Evolutionary conservation across 805 yeast species (phyloP).

Genomic region (Metschnikowia shivogae): DNA sequence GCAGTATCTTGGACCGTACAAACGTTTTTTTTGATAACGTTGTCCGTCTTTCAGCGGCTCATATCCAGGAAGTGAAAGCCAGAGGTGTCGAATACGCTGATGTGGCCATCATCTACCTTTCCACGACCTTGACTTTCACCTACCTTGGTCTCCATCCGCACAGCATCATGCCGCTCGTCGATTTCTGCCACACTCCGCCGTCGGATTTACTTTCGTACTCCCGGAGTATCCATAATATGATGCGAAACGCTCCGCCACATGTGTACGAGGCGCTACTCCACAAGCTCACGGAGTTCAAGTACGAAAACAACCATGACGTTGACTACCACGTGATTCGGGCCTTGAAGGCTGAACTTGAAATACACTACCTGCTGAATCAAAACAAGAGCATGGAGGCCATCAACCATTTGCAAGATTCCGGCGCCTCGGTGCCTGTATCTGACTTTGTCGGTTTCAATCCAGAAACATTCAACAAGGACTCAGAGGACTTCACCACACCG

Average conservation of each 20-base stretch:
- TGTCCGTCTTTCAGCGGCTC: slow-evolving; percentile 7
- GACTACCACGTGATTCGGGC: not conserved
- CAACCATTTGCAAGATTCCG: slow-evolving; percentile 2
- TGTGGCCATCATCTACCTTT: slow-evolving; percentile 8
- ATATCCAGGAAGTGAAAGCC: slow-evolving; percentile 2
- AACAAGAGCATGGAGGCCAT: slow-evolving; percentile 3
- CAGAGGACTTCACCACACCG: too few relatives aligned
- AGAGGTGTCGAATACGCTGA: slow-evolving; percentile 4
- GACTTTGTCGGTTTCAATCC: not conserved
- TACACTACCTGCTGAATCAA: not conserved
- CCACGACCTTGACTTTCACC: slow-evolving; percentile 24
- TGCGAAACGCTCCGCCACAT: slow-evolving; percentile 1
- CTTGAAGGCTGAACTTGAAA: not conserved
- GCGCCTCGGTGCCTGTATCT: slow-evolving; percentile 2
- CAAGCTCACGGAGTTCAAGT: slow-evolving; percentile 6
- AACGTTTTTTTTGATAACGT: slow-evolving; percentile 22
- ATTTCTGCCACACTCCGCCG: slow-evolving; percentile 16
- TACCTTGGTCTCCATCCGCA: slow-evolving; percentile 32
- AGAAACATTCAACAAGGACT: not conserved
- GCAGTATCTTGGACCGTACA: slow-evolving; percentile 19
- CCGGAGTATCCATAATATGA: slow-evolving; percentile 7
- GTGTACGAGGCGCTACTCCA: slow-evolving; percentile 5
- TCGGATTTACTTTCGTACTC: slow-evolving; percentile 21
- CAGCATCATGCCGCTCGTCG: slow-evolving; percentile 26
- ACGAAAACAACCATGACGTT: slow-evolving; percentile 1